Evolutionary conservation across 2,329 filamentous ascomycete genomes (phyloP), one percentile per base, ranked within the genome.

Genomic region (Paracorniculantispora psalliotae): DNA sequence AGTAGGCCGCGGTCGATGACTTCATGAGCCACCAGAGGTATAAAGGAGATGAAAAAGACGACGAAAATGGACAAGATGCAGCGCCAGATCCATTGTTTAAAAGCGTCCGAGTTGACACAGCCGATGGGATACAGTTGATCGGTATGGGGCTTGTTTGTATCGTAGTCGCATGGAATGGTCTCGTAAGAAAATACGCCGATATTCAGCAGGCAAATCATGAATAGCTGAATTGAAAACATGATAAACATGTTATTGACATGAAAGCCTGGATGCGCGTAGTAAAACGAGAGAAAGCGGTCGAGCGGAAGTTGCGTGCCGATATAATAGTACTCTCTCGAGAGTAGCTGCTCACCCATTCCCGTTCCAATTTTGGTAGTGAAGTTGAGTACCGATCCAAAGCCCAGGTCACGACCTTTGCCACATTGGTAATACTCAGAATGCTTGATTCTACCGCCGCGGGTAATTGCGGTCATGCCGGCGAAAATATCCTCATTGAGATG

Each of bases 191-290:
- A 80, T 30, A 90, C 91, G 66, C 94, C 94, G 46, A 97, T 78
- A 75, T 96, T 96, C 76, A 99, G 81, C 62, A 97, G 76, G 55
- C 87, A 88, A 67, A 97, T 89, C 93, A 99, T 97, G 81, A 99
- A 97, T 77, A 96, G 84, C 75, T 99, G 93, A 62, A 99, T 92
- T 8, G 94, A 99, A 71, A 97, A 79, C 87, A 99, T 97, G 73
- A 99, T 97, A 80, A 97, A 97, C 82, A 97, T 90, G 81, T 99
- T 99, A 86, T 99, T 97, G 77, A 99, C 82, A 79, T 99, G 94
- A 87, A 99, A 99, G 76, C 94, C 94, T 65, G 94, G 89, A 79
- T 99, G 94, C 56, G 94, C 94, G 73, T 97, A 99, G 84, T 96
- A 99, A 83, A 99, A 99, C 0, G 94, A 99, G 70, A 99, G 75